Evolutionary conservation across 495 filamentous ascomycete genomes (phyloP).

Genomic region (Penicillium simplicissimum): DNA sequence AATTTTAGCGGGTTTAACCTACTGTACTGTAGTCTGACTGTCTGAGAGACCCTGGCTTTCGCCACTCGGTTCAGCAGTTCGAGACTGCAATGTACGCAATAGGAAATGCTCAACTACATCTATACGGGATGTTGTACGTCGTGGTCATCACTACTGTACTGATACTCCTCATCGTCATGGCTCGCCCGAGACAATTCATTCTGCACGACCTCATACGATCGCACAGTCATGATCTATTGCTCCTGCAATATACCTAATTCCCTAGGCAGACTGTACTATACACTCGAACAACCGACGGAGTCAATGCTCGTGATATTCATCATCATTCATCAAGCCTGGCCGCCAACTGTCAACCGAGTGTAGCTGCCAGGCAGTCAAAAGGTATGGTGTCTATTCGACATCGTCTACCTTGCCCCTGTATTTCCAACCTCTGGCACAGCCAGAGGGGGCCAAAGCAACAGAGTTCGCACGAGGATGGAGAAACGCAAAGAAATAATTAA

Average conservation of each 20-base stretch:
- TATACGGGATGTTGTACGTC: too few species aligned
- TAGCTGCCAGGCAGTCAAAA: background rate
- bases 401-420: background rate
- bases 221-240: background rate
- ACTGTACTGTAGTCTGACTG: too few species aligned
- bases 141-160: background rate
- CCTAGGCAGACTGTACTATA: conserved; percentile 17
- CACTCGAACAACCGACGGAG: background rate
- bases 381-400: background rate
- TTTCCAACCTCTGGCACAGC: background rate
- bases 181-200: background rate
- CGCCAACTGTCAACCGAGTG: background rate
- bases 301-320: conserved; percentile 22
- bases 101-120: background rate
- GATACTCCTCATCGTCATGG: background rate
- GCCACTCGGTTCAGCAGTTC: background rate
- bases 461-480: background rate
- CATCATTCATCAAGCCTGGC: conserved; percentile 22
- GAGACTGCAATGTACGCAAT: background rate
- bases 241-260: background rate
- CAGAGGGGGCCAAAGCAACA: background rate
- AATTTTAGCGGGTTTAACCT: background rate
- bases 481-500: background rate
- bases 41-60: background rate
- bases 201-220: background rate